Evolutionary conservation across 2,329 filamentous ascomycete genomes (phyloP).

Genomic region (Orbilia oligospora): DNA sequence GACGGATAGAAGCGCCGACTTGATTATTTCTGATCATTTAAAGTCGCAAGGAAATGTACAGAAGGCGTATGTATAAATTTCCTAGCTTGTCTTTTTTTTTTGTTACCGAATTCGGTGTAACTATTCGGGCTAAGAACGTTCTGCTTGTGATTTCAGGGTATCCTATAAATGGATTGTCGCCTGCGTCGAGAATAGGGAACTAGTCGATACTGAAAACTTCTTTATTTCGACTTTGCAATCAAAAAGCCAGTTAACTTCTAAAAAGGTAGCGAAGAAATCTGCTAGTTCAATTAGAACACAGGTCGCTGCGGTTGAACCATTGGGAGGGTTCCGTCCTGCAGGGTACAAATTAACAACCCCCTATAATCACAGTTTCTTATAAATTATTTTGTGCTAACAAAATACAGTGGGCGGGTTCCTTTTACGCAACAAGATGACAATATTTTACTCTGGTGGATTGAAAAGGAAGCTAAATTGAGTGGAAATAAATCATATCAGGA

Average conservation of each 20-base stretch:
- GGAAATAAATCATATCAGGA: conserved; percentile 62
- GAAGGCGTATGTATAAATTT: conserved; percentile 68
- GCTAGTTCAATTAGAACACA: conserved; percentile 18
- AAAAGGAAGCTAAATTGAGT: conserved; percentile 24
- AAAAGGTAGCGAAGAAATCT: conserved; percentile 24
- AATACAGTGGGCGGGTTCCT: conserved; percentile 33
- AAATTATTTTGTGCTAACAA: not conserved
- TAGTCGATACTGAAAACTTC: conserved; percentile 71
- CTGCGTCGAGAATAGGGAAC: conserved; percentile 70
- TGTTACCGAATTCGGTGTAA: not conserved
- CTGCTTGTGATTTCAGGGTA: too few relatives aligned
- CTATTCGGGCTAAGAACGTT: not conserved
- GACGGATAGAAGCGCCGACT: conserved; percentile 45
- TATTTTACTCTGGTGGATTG: conserved; percentile 61
- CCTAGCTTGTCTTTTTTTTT: not conserved
- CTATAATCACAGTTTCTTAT: not conserved
- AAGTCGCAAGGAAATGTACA: conserved; percentile 69
- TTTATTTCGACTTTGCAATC: conserved; percentile 64
- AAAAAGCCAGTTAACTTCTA: conserved; percentile 66
- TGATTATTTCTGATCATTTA: conserved; percentile 70
- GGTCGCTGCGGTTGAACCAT: conserved; percentile 7
- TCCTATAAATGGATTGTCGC: conserved; percentile 74
- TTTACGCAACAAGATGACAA: conserved; percentile 63
- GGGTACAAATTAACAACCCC: conserved; percentile 1
- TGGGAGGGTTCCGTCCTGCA: not conserved